Percentiles rank a stretch among this genome's conserved stretches.
phyloP scores from a whole-genome alignment of 2,329 filamentous ascomycete genomes.

The Hypoxylon sp. region DNA sequence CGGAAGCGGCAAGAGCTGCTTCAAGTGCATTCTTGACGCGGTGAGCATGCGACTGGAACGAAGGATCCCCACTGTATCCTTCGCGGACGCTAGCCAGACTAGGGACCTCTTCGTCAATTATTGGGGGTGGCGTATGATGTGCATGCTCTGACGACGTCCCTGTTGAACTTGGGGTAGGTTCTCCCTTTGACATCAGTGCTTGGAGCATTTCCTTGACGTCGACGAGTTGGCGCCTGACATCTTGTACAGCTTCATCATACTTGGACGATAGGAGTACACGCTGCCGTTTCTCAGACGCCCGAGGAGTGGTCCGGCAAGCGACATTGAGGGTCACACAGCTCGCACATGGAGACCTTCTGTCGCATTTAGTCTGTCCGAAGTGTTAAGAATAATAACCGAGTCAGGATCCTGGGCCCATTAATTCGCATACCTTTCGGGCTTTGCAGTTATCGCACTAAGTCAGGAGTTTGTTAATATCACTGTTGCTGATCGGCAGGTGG shows the following conservation, averaged over 20 bases:
- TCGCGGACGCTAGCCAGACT: slow-evolving; percentile 43
- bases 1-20: slow-evolving; percentile 41
- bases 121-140: slow-evolving; percentile 42
- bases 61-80: slow-evolving; percentile 49
- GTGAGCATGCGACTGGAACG: slow-evolving; percentile 49
- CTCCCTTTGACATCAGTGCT: slow-evolving; percentile 37
- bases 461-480: slow-evolving; percentile 13
- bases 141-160: slow-evolving; percentile 16
- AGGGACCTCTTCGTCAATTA: slow-evolving; percentile 50
- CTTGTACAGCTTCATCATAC: slow-evolving; percentile 52
- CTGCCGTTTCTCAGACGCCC: slow-evolving; percentile 49
- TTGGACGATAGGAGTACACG: slow-evolving; percentile 51
- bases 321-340: slow-evolving; percentile 51
- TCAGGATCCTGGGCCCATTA: neutral
- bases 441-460: slow-evolving; percentile 50
- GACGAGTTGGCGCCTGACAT: slow-evolving; percentile 47
- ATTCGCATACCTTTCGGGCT: slow-evolving; percentile 45
- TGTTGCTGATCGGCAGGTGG: neutral
- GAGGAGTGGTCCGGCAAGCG: slow-evolving; percentile 46
- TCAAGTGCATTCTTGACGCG: slow-evolving; percentile 43
- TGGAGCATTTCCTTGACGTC: slow-evolving; percentile 49
- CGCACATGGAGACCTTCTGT: slow-evolving; percentile 49
- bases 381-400: slow-evolving; percentile 4
- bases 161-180: slow-evolving; percentile 13
- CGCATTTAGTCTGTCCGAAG: slow-evolving; percentile 49